These are phyloP conservation scores for Scytalidium lignicola DNA, from an alignment of 2,329 filamentous ascomycete species.

Conservation along the genomic window DNA sequence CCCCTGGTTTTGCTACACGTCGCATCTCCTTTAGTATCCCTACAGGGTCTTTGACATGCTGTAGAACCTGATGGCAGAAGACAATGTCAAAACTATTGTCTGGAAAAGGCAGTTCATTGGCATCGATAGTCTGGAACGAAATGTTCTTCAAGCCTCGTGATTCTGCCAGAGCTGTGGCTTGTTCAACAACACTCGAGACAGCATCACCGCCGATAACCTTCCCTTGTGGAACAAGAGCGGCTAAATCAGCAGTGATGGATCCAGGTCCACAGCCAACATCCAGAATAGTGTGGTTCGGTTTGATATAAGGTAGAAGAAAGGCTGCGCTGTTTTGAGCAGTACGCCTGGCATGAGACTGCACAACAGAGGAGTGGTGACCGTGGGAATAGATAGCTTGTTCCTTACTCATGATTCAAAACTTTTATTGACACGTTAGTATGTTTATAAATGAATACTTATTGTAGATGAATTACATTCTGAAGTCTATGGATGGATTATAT, in stretches of 20 bases:
- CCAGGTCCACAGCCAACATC: slow-evolving; percentile 45
- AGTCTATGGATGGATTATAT: no score
- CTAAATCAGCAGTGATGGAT: slow-evolving; percentile 40
- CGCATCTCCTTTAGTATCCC: slow-evolving; percentile 47
- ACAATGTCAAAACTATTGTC: slow-evolving; percentile 55
- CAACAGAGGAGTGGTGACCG: slow-evolving; percentile 12
- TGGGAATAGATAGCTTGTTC: slow-evolving; percentile 8
- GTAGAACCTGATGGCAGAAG: slow-evolving; percentile 52
- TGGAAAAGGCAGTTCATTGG: slow-evolving; percentile 29
- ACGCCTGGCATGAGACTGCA: slow-evolving; percentile 31
- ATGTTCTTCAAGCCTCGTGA: slow-evolving; percentile 13
- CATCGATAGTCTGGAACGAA: slow-evolving; percentile 16
- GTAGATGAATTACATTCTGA: no score
- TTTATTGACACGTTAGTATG: no score
- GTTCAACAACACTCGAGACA: slow-evolving; percentile 13
- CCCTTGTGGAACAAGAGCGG: slow-evolving; percentile 33
- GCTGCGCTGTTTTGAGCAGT: slow-evolving; percentile 38
- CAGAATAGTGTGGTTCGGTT: slow-evolving; percentile 25
- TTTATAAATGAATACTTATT: no score
- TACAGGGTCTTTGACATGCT: slow-evolving; percentile 48
- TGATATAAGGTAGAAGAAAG: slow-evolving; percentile 37
- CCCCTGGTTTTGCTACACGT: slow-evolving; percentile 46
- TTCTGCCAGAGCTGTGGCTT: slow-evolving; percentile 7
- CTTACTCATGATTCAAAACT: slow-evolving; percentile 1
- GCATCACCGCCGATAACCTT: slow-evolving; percentile 35